Percentiles rank a stretch among this genome's conserved stretches.
Conservation (phyloP, 2,329 filamentous ascomycete species). For the Epichloe aotearoae region DNA sequence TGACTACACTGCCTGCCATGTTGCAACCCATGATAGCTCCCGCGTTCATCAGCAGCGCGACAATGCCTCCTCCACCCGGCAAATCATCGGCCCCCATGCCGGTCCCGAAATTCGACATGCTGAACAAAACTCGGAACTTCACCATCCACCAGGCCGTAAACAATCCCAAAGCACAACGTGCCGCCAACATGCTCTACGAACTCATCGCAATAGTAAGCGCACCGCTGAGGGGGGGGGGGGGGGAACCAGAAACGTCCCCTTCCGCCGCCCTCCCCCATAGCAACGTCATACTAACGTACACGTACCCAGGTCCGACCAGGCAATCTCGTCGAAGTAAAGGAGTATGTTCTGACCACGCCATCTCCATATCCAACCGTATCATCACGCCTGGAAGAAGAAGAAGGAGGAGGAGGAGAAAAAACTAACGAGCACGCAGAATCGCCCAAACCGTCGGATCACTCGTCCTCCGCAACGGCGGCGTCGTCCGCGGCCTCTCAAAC, state of each 20-base stretch:
- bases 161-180: conserved; percentile 12
- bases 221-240: rapidly evolving
- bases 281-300: conserved; percentile 5
- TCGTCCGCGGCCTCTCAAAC: conserved; percentile 84
- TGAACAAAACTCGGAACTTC: neutral
- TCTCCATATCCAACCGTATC: neutral
- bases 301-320: conserved; percentile 69
- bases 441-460: conserved; percentile 72
- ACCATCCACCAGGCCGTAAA: conserved; percentile 7
- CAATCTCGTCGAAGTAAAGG: conserved; percentile 83
- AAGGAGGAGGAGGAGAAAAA: no score
- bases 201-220: conserved; percentile 78
- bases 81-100: conserved; percentile 16
- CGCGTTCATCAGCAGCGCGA: no score
- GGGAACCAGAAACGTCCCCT: no score
- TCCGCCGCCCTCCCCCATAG: neutral
- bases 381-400: no score
- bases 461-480: conserved; percentile 71
- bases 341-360: conserved; percentile 44
- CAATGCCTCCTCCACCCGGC: conserved; percentile 9
- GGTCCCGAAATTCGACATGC: conserved; percentile 13
- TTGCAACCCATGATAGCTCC: no score
- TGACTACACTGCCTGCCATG: no score
- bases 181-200: conserved; percentile 79
- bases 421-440: conserved; percentile 46